A percentile compares a stretch with the other conserved stretches of the same genome.
phyloP scores from a whole-genome alignment of 139 green algal genomes.

The Haematococcus lacustris region DNA sequence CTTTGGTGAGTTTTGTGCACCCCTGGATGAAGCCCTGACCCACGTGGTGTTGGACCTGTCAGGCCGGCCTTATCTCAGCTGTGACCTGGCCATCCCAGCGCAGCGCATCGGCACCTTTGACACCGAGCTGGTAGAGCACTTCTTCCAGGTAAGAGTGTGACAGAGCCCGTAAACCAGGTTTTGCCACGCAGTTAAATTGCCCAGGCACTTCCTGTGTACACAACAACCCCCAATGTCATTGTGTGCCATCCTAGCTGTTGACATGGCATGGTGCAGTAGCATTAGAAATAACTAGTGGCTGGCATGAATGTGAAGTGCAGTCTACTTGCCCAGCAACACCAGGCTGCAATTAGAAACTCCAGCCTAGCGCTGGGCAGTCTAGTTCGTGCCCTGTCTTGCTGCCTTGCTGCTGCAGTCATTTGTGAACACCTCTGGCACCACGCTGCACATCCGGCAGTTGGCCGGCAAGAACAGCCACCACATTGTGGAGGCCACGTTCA shows the following conservation, averaged over 20 bases:
- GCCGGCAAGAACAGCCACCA: slow-evolving; percentile 94
- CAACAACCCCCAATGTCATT: too few relatives aligned
- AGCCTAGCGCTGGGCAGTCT: too few relatives aligned
- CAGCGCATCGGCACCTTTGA: slow-evolving; percentile 88
- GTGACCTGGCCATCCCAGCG: slow-evolving; percentile 71
- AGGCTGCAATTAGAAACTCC: background rate
- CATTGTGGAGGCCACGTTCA: slow-evolving; percentile 99
- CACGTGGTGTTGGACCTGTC: slow-evolving; percentile 89
- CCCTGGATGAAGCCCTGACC: slow-evolving; percentile 90
- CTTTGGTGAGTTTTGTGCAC: slow-evolving; percentile 91
- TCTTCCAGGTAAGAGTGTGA: slow-evolving; percentile 66
- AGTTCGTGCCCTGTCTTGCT: background rate
- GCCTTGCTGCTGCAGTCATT: slow-evolving; percentile 54
- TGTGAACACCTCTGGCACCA: slow-evolving; percentile 87
- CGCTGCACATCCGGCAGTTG: slow-evolving; percentile 83
- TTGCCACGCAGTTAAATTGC: too few relatives aligned
- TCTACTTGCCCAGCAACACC: too few relatives aligned
- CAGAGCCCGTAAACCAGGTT: too few relatives aligned
- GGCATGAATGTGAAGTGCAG: too few relatives aligned
- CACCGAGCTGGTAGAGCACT: slow-evolving; percentile 94
- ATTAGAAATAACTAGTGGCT: too few relatives aligned
- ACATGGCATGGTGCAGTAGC: too few relatives aligned
- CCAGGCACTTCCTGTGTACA: too few relatives aligned
- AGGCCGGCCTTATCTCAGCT: slow-evolving; percentile 81
- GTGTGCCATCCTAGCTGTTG: too few relatives aligned